A percentile compares a stretch with the other conserved stretches of the same genome.
These are phyloP conservation scores for Suillus weaverae DNA, from an alignment of 768 basidiomycete species.

Conservation along the genomic window DNA sequence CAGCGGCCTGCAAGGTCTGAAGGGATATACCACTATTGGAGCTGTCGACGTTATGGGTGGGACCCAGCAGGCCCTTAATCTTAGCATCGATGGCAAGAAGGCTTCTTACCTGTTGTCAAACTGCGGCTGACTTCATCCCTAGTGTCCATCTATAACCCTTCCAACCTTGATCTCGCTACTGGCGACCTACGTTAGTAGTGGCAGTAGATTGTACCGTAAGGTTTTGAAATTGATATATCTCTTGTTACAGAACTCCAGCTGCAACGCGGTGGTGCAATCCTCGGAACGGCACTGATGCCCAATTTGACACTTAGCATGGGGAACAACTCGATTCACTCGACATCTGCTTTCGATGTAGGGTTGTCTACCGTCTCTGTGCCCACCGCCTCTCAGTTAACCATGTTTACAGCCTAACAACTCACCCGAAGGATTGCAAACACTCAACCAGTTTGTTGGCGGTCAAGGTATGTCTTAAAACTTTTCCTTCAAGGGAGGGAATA, in stretches of 20 bases:
- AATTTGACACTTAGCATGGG: slow-evolving; percentile 60
- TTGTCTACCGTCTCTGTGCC: background rate
- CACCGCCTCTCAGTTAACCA: background rate
- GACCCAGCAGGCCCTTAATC: slow-evolving; percentile 53
- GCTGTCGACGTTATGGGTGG: slow-evolving; percentile 69
- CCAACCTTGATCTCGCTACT: slow-evolving; percentile 57
- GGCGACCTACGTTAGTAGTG: slow-evolving; percentile 62
- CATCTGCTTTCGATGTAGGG: slow-evolving; percentile 50
- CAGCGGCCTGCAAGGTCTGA: slow-evolving; percentile 60
- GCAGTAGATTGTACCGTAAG: background rate
- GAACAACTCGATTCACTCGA: slow-evolving; percentile 54
- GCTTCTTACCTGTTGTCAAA: background rate
- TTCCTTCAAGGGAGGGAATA: background rate
- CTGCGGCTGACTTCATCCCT: slow-evolving; percentile 4
- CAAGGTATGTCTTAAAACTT: slow-evolving; percentile 38
- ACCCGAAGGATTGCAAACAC: slow-evolving; percentile 58
- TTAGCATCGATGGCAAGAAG: slow-evolving; percentile 55
- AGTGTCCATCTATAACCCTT: slow-evolving; percentile 70
- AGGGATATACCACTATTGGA: slow-evolving; percentile 53
- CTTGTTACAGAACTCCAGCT: slow-evolving; percentile 52
- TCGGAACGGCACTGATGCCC: slow-evolving; percentile 65
- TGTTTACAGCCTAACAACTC: slow-evolving; percentile 54
- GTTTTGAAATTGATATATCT: background rate
- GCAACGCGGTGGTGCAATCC: slow-evolving; percentile 44
- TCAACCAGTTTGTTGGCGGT: slow-evolving; percentile 67